Evolutionary conservation across 106 monocot species (phyloP), one percentile per base, ranked within the genome.

Genomic region (Acorus gramineus): DNA sequence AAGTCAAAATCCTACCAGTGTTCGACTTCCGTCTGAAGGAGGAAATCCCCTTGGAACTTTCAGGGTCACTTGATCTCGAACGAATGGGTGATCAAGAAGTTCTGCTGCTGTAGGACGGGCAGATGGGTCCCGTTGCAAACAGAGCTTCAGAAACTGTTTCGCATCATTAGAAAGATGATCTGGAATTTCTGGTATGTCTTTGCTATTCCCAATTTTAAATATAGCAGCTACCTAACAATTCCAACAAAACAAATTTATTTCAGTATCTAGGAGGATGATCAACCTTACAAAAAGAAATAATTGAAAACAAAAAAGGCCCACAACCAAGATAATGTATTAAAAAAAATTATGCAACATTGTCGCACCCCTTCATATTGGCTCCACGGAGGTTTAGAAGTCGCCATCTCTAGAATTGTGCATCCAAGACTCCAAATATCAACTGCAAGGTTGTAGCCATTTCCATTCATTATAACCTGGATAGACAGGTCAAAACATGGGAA

Each of bases 341-440:
- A 8, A 69, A 42, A 67, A 7, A 42, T 44, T 55, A 45, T 14
- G 9, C 53, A 44, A 61, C 57, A 55, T 59, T 57, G 49, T 1
- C 82, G 0, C 63, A 99, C 98, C 85, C 85, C 98, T 77, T 82
- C 81, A 69, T 56, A 99, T 52, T 81, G 71, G 62, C 73, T 81
- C 98, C 98, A 99, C 14, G 98, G 98, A 77, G 92, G 92, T 76
- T 84, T 99, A 42, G 83, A 77, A 53, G 91, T 89, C 48, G 88
- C 92, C 92, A 99, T 99, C 70, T 99, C 98, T 52, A 99, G 67
- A 73, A 99, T 64, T 14, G 92, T 99, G 49, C 98, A 99, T 49
- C 92, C 98, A 67, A 99, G 85, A 74, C 98, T 99, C 98, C 98
- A 99, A 47, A 99, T 92, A 75, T 99, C 98, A 6, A 85, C 92